Base-by-base conservation (phyloP, 352 stramenopile species). In the Phytopythium aichiense region DNA sequence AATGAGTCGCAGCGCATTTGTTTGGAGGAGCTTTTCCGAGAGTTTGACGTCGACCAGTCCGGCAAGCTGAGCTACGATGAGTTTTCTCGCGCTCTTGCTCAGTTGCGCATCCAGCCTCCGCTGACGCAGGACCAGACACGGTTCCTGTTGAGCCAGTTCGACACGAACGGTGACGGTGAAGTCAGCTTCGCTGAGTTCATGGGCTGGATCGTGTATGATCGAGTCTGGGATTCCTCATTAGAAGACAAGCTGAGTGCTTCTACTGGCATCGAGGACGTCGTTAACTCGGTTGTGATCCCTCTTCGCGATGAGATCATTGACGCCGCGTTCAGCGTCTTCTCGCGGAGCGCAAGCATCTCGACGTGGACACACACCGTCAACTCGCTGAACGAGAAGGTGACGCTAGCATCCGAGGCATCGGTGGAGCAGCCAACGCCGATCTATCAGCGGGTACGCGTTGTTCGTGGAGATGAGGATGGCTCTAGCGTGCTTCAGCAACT, bases 141-240 rank as follows among this genome's bases (percentile, higher is more conserved):
- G 1, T 81, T 71, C 43, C 59, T 94, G 9, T 66, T 90, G 35
- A 55, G 65, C 7, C 78, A 92, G 23, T 91, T 94, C 49, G 85
- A 92, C 60, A 63, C 72, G 0, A 91, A 94, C 64, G 73, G 61
- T 0, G 83, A 92, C 23, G 81, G 77, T 1, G 77, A 88, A 61
- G 77, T 94, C 25, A 89, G 80, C 63, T 49, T 85, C 7, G 65
- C 53, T 1, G 85, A 92, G 53, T 92, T 94, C 53, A 77, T 63
- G 48, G 58, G 82, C 37, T 94, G 83, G 83, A 75, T 94, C 6
- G 58, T 87, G 37, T 69, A 76, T 52, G 71, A 89, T 23, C 83
- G 82, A 15, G 64, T 91, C 0, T 91, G 83, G 83, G 59, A 73
- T 28, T 51, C 15, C 13, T 31, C 31, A 1, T 22, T 18, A n/a